These are phyloP conservation scores for Saturnispora saitoi DNA, from an alignment of 805 yeast genomes.

Conservation along the genomic window DNA sequence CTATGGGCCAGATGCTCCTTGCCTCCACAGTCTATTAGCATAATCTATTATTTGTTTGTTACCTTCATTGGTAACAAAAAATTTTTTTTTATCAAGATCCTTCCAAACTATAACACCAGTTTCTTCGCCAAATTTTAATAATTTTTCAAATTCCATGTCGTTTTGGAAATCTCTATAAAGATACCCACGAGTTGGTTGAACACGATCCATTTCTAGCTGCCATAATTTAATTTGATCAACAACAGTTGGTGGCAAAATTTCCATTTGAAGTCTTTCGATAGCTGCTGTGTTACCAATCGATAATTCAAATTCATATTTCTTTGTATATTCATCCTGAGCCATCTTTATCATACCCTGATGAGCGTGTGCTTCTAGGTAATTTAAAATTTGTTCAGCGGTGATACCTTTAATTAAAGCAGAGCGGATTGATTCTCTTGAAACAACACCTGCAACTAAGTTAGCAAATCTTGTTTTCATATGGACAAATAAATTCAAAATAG, in stretches of 20 bases:
- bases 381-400: constrained; percentile 88
- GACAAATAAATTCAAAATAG: constrained; percentile 81
- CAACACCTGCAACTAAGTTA: constrained; percentile 87
- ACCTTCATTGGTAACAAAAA: constrained; percentile 85
- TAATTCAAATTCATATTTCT: constrained; percentile 56
- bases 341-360: constrained; percentile 80
- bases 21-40: constrained; percentile 55
- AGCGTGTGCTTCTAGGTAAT: constrained; percentile 84
- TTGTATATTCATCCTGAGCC: constrained; percentile 62
- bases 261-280: constrained; percentile 41
- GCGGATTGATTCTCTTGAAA: constrained; percentile 87
- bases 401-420: constrained; percentile 81
- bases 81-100: constrained; percentile 55
- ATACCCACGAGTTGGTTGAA: constrained; percentile 78
- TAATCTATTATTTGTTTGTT: constrained; percentile 84
- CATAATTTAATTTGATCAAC: constrained; percentile 91
- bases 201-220: constrained; percentile 94
- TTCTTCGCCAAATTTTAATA: constrained; percentile 75
- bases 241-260: constrained; percentile 88
- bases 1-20: background rate
- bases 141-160: constrained; percentile 64
- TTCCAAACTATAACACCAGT: constrained; percentile 90
- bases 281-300: constrained; percentile 33
- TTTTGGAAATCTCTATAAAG: constrained; percentile 78
- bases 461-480: constrained; percentile 77